Base-by-base conservation (phyloP, 805 yeast genomes). In the Ogataea glucozyma region DNA sequence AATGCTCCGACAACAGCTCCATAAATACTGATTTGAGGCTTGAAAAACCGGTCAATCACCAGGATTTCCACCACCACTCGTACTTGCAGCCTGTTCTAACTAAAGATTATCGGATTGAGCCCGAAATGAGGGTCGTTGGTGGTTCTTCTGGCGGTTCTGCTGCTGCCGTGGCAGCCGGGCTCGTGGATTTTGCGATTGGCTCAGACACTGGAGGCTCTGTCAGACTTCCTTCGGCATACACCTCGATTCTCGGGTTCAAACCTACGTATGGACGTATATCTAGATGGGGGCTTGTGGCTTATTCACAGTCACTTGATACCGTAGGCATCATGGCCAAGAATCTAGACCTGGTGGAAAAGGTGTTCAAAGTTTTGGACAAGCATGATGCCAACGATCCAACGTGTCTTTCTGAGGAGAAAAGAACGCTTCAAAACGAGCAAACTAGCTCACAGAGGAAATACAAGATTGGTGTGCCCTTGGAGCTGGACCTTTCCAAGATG, bases 131-230 rank as follows among this genome's bases (percentile, higher is more conserved):
- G 29, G 65, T 78, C 1, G 72, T 85, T 2, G 99, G 99, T 10
- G 99, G 99, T 0, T 89, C 97, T 0, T 88, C 96, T 6, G 97
- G 98, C 14, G 99, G 99, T 0, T 78, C 93, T 27, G 98, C 98
- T 0, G 96, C 96, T 1, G 86, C 95, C 0, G 96, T 91, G 1
- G 83, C 91, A 1, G 76, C 83, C 0, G 83, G 69, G 1, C 57
- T 80, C 48, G 83, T 80, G 24, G 88, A 84, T 58, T 81, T 86
- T 54, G 77, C 95, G 1, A 64, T 93, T 26, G 99, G 99, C 0
- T 86, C 98, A 1, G 99, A 93, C 56, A 93, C 99, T 0, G 99
- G 99, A 4, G 99, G 99, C 0, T 88, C 97, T 0, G 88, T 93
- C 0, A 73, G 99, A 47, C 69, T 88, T 16, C 99, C 99, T 0